Evolutionary conservation across 1,284 basidiomycete species (phyloP), one percentile per base, ranked within the genome.

Genomic region (Cerioporus squamosus): DNA sequence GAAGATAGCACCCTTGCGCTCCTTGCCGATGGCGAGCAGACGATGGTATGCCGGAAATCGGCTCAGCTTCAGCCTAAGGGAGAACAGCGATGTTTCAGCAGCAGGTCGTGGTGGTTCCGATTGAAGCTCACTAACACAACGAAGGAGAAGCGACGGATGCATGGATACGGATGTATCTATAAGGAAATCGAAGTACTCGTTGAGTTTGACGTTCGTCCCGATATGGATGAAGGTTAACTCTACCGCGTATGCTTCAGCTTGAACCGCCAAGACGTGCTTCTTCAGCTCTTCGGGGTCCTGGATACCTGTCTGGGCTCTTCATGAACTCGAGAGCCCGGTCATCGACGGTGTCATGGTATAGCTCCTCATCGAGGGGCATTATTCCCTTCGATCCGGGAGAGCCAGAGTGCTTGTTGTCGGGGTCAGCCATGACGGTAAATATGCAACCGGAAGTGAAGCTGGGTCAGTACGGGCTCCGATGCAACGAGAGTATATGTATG

Each of bases 241-340:
- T 50, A 77, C 82, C 48, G 70, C 64, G 54, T 79, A 81, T n/a
- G 81, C 82, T 52, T 77, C 75, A 22, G 57, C 62, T 59, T 81
- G 81, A n/a, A 81, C 71, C 2, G 53, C 51, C 7, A 82, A 46
- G 33, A 84, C 77, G 63, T 85, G 82, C 48, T 71, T 54, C 66
- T 74, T 82, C 52, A 82, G 67, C 49, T 71, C 72, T 3, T 75
- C 71, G 1, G 75, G 71, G 53, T 77, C 71, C 5, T 72, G 53
- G 22, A 81, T 81, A 1, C 75, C 74, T 17, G 79, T 81, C 53
- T 75, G 72, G 5, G 55, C 24, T 65, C 26, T 75, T 77, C 67
- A 79, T 72, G 57, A 81, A 80, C 2, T 63, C 68, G 12, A 71
- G 46, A 45, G 77, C 75, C 3, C 72, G 67, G 26, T 59, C 63